Base-by-base conservation (phyloP, 768 basidiomycete species). In the Tubosaeta sp. region DNA sequence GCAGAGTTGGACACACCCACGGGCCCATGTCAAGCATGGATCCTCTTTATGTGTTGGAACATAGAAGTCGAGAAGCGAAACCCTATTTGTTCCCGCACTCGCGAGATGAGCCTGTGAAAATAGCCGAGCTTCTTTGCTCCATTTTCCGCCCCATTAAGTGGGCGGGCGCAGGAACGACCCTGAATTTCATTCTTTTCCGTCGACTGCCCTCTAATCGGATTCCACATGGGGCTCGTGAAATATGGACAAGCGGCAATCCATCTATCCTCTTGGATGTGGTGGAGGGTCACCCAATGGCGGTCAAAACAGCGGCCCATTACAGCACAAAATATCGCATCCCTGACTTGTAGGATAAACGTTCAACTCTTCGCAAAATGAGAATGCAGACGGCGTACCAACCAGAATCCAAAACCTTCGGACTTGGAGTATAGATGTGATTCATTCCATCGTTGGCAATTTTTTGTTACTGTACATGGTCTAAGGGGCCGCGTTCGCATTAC, bases 1-100 rank as follows among this genome's bases (percentile, higher is more conserved):
- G 49, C 43, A 54, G 46, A 53, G 52, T 43, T 48, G 52, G 47
- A 48, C 51, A 41, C 51, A 52, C 45, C 51, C 44, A 41, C 35
- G 32, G 35, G 14, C 17, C 45, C 38, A 14, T 32, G 12, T 39
- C 45, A 2, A 33, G 7, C n/a, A 34, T 29, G 22, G 25, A 46
- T 46, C n/a, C 44, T 46, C 38, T 52, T 51, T 52, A 46, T 46
- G 22, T 8, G 26, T 45, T 38, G 9, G 11, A 34, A 26, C 34
- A 6, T 16, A 14, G 19, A 45, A 51, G 27, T 16, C 17, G 29
- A 37, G 50, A 51, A 45, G 50, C 50, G 37, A 38, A 37, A 51
- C 50, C 43, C 50, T 44, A 35, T 37, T 44, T 43, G 48, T 31
- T 25, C 10, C 17, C 14, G 31, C n/a, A 22, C 22, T 32, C 22